Evolutionary conservation across 805 yeast species (phyloP), one percentile per base, ranked within the genome.

Genomic region (Yarrowia sp.): DNA sequence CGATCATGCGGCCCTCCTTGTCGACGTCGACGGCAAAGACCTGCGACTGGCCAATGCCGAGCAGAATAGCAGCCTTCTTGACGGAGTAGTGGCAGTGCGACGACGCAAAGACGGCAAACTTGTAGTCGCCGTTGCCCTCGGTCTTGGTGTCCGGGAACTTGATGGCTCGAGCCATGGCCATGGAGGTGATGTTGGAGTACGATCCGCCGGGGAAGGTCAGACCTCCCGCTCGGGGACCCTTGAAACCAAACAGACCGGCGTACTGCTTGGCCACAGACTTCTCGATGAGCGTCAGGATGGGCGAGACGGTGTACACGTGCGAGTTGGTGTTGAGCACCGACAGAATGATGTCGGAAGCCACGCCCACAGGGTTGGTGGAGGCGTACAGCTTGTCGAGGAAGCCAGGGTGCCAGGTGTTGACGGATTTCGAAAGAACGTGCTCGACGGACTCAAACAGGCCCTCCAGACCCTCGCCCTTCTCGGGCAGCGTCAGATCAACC

Each of bases 161-260:
- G 38, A 80, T 73, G 41, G 87, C 78, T 67, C 96, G 77, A 0
- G 96, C 96, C 69, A 85, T 84, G 65, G 88, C 92, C 74, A 90
- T 69, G 63, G 89, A 82, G 2, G 94, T 89, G 60, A 87, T 81
- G 72, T 89, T 89, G 7, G 96, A 87, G 85, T 91, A 89, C 4
- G 93, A 86, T 0, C 96, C 96, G 18, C 96, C 96, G 19, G 90
- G 81, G 70, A 89, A 87, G 0, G 96, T 90, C 66, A 90, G 75
- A 0, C 96, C 96, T 24, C 96, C 96, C 46, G 92, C 82, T 31
- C 77, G 75, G 2, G 74, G 74, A 6, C 80, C 80, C 22, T 66
- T 66, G 67, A 80, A 87, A 0, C 88, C 85, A 73, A 87, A 88
- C 68, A 85, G 65, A 44, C 73, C 70, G 4, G 96, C 96, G 69